A percentile compares a stretch with the other conserved stretches of the same genome.
These are phyloP conservation scores for Ascobolus immersus DNA, from an alignment of 495 filamentous ascomycete genomes.

Conservation along the genomic window DNA sequence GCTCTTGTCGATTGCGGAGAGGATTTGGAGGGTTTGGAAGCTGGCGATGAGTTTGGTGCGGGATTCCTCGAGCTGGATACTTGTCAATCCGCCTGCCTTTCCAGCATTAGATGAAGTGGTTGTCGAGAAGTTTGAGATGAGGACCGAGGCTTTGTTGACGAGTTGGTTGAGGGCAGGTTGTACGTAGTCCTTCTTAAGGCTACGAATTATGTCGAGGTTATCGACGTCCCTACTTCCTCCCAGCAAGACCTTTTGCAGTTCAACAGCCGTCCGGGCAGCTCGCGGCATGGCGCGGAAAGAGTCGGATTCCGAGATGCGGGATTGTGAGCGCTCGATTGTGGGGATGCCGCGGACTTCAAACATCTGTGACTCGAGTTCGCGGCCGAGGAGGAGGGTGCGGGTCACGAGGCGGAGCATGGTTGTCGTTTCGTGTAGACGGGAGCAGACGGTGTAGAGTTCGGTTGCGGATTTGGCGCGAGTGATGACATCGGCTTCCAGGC, in stretches of 20 bases:
- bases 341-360: slow-evolving; percentile 30
- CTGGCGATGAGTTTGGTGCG: too few species aligned
- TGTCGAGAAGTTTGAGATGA: too few species aligned
- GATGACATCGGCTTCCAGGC: slow-evolving; percentile 59
- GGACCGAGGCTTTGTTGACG: too few species aligned
- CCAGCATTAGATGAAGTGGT: too few species aligned
- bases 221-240: too few species aligned
- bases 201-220: too few species aligned
- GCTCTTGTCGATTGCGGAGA: too few species aligned
- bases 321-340: slow-evolving; percentile 15
- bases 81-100: too few species aligned
- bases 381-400: slow-evolving; percentile 48
- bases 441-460: slow-evolving; percentile 43
- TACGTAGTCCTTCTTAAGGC: too few species aligned
- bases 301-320: slow-evolving; percentile 24
- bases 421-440: slow-evolving; percentile 54
- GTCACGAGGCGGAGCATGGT: slow-evolving; percentile 48
- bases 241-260: slow-evolving; percentile 49
- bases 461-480: slow-evolving; percentile 60
- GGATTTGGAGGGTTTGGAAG: too few species aligned
- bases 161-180: too few species aligned
- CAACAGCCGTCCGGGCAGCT: slow-evolving; percentile 49
- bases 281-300: slow-evolving; percentile 56
- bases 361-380: slow-evolving; percentile 69
- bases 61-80: too few species aligned